A percentile compares a stretch with the other conserved stretches of the same genome.
These are phyloP conservation scores for Vigna mungo DNA, from an alignment of 306 rosid species.

Conservation along the genomic window DNA sequence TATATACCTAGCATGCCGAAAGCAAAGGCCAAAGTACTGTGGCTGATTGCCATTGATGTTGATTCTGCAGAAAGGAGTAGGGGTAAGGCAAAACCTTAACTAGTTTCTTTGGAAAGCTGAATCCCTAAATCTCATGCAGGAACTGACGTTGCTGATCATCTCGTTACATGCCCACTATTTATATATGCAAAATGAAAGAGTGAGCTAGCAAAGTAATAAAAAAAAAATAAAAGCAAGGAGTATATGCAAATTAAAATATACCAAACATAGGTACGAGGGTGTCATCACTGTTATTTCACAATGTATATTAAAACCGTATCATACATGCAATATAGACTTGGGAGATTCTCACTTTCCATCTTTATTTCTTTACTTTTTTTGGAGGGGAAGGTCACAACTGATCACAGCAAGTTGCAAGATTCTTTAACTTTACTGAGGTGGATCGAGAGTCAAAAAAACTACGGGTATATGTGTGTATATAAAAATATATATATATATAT, in stretches of 20 bases:
- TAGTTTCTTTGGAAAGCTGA: conserved; percentile 19
- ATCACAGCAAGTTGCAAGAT: conserved; percentile 25
- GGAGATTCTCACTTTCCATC: neutral
- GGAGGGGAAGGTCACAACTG: conserved; percentile 3
- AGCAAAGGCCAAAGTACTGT: conserved; percentile 61
- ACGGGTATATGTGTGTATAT: too few relatives aligned
- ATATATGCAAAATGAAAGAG: conserved; percentile 24
- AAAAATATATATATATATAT: too few relatives aligned
- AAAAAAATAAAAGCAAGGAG: neutral
- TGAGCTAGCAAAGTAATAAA: neutral
- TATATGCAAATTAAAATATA: neutral
- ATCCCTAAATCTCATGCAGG: conserved; percentile 45
- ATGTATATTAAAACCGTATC: neutral
- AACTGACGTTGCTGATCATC: conserved; percentile 34
- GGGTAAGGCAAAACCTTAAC: conserved; percentile 25
- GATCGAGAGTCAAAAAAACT: neutral
- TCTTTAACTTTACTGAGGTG: conserved; percentile 9
- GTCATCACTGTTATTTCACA: conserved; percentile 32
- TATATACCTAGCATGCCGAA: conserved; percentile 79
- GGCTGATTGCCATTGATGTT: conserved; percentile 50
- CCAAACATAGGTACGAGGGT: neutral
- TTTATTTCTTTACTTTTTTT: neutral
- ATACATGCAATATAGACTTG: neutral
- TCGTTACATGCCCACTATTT: conserved; percentile 34
- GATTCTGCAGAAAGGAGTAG: neutral